Conservation (phyloP, 106 monocot species). For the Iris macrosiphon region DNA sequence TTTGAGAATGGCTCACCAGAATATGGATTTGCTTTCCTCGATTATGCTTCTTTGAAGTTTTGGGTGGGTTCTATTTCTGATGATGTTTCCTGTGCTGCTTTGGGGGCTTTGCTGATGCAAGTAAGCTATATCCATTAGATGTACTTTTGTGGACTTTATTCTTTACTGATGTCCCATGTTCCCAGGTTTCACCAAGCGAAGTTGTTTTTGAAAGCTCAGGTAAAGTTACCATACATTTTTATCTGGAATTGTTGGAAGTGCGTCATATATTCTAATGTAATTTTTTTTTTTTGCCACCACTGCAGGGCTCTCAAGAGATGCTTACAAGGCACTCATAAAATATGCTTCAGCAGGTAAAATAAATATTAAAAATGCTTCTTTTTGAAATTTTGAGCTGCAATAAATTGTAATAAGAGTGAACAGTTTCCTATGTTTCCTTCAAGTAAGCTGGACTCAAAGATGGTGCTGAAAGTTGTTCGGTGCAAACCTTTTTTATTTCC, state of each 20-base stretch:
- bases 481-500: too few relatives aligned
- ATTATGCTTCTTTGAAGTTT: constrained; percentile 77
- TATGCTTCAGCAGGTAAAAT: constrained; percentile 80
- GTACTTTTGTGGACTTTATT: constrained; percentile 1
- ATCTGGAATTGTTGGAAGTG: too few relatives aligned
- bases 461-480: too few relatives aligned
- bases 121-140: constrained; percentile 27
- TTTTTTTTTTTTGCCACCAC: constrained; percentile 17
- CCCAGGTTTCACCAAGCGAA: constrained; percentile 90
- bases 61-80: constrained; percentile 86
- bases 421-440: too few relatives aligned
- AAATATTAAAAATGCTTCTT: neutral
- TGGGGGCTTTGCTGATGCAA: constrained; percentile 89
- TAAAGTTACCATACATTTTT: too few relatives aligned
- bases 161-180: constrained; percentile 5
- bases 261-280: neutral
- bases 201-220: constrained; percentile 82
- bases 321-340: constrained; percentile 61
- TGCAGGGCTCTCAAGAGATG: constrained; percentile 75
- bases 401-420: too few relatives aligned
- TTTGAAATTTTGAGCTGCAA: neutral
- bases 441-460: too few relatives aligned
- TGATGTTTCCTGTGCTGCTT: constrained; percentile 63
- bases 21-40: constrained; percentile 94
- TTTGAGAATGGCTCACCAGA: constrained; percentile 25